Conservation (phyloP, 495 filamentous ascomycete species). For the Chaetomidium leptoderma region DNA sequence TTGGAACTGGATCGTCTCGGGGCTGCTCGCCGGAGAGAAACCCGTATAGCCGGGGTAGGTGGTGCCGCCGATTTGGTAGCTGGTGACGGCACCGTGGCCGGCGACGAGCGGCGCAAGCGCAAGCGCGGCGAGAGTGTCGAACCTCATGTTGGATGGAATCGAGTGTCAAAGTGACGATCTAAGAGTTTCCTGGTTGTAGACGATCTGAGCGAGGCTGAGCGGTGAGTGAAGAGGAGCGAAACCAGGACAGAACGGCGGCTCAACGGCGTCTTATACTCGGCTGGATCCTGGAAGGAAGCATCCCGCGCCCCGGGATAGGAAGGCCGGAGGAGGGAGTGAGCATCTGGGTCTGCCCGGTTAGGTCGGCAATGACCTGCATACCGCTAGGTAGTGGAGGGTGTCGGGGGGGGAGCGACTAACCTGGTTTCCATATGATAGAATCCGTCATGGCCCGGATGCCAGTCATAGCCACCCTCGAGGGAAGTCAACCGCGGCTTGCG, state of each 20-base stretch:
- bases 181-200: background rate
- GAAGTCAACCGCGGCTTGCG: background rate
- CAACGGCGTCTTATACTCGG: conserved; percentile 1
- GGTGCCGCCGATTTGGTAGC: conserved; percentile 51
- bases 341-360: too few species aligned
- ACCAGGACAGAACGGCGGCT: background rate
- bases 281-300: background rate
- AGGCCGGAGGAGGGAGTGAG: too few species aligned
- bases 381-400: background rate
- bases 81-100: conserved; percentile 55
- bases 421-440: too few species aligned
- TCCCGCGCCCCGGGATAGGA: background rate
- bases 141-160: conserved; percentile 22
- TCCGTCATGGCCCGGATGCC: background rate
- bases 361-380: background rate
- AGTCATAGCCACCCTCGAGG: background rate
- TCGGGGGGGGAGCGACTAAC: background rate
- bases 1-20: conserved; percentile 52
- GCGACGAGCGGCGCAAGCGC: conserved; percentile 36
- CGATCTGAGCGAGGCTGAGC: background rate
- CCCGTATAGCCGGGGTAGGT: conserved; percentile 51
- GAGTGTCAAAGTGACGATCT: background rate
- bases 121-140: conserved; percentile 22
- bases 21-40: conserved; percentile 43
- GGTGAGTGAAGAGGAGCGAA: background rate